phyloP scores from a whole-genome alignment of 306 rosid species.

The Pterocarpus santalinus region DNA sequence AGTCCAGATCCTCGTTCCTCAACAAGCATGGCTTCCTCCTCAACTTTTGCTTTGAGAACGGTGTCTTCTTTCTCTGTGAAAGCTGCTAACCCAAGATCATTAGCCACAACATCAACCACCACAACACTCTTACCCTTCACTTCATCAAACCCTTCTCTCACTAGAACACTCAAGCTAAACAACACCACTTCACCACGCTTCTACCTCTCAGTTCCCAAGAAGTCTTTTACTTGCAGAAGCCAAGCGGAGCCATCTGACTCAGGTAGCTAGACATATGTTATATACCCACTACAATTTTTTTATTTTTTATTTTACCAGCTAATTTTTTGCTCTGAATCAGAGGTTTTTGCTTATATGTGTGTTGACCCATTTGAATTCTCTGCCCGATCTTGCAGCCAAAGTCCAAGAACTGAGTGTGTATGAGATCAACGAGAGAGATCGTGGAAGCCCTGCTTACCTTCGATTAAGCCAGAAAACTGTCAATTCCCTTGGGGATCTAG shows the following conservation, averaged over 20 bases:
- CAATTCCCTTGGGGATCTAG: conserved; percentile 76
- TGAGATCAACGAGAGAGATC: conserved; percentile 79
- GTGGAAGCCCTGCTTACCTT: conserved; percentile 77
- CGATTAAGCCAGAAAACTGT: conserved; percentile 68
- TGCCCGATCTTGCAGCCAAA: conserved; percentile 53
- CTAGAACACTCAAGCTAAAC: conserved; percentile 47
- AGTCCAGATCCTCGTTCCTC: not conserved
- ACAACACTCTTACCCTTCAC: conserved; percentile 36
- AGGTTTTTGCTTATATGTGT: not conserved
- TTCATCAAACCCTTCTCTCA: conserved; percentile 42
- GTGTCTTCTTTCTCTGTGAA: conserved; percentile 44
- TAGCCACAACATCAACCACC: conserved; percentile 13
- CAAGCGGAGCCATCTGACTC: conserved; percentile 51
- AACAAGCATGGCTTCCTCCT: conserved; percentile 56
- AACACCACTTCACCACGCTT: conserved; percentile 16
- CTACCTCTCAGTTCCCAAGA: conserved; percentile 34
- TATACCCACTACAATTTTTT: not conserved
- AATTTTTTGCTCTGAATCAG: not conserved
- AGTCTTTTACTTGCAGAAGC: conserved; percentile 58
- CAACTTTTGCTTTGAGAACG: conserved; percentile 47
- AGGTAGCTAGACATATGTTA: not conserved
- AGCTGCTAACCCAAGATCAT: conserved; percentile 37
- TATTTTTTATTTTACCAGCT: conserved; percentile 2
- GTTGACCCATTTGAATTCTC: conserved; percentile 44
- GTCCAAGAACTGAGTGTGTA: conserved; percentile 72